A percentile compares a stretch with the other conserved stretches of the same genome.
Conservation (phyloP, 1,284 basidiomycete genomes). For the Cutaneotrichosporon dermatis region DNA sequence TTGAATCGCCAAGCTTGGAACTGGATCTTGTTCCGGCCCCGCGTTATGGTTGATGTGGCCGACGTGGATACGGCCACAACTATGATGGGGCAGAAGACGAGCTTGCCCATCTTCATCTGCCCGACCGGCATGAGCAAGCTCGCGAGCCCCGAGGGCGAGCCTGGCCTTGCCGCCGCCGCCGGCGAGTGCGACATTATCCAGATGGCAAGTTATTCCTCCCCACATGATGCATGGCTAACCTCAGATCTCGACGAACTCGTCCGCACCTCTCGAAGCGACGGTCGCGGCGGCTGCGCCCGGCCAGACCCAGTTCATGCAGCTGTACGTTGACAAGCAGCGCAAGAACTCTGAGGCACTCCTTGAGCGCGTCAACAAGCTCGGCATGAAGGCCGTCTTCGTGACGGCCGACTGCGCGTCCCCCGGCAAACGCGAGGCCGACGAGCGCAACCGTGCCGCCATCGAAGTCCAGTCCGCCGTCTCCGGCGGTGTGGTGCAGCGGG, state of each 20-base stretch:
- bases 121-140: conserved; percentile 50
- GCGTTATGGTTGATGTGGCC: conserved; percentile 43
- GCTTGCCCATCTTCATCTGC: conserved; percentile 46
- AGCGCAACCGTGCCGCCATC: conserved; percentile 43
- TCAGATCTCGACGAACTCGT: conserved; percentile 48
- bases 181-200: conserved; percentile 45
- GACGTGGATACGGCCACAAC: conserved; percentile 39
- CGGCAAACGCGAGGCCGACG: conserved; percentile 50
- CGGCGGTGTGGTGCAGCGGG: conserved; percentile 43
- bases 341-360: conserved; percentile 43
- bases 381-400: conserved; percentile 48
- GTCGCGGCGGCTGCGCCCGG: conserved; percentile 29
- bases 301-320: conserved; percentile 49
- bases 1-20: conserved; percentile 44
- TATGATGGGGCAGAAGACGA: conserved; percentile 41
- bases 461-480: conserved; percentile 44
- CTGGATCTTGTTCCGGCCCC: conserved; percentile 46
- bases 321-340: conserved; percentile 48
- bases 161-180: conserved; percentile 41
- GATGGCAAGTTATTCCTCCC: conserved; percentile 31
- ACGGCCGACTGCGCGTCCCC: conserved; percentile 49
- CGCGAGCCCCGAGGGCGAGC: conserved; percentile 45
- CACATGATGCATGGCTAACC: no score
- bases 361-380: conserved; percentile 34
- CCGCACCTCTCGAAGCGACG: conserved; percentile 43